Conservation (phyloP, 805 yeast genomes). For the Kuraishia ogatae region DNA sequence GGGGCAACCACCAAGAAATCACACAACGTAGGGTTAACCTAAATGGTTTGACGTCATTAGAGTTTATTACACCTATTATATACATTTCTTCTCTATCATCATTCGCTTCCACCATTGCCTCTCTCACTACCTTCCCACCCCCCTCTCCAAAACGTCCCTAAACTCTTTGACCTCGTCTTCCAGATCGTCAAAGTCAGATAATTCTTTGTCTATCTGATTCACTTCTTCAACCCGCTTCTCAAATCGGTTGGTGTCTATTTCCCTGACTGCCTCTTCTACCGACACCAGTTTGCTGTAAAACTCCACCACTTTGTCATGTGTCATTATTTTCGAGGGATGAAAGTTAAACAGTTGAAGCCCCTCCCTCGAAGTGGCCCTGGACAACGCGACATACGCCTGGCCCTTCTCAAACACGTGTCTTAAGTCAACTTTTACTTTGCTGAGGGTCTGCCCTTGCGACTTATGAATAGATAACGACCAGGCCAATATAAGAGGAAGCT, state of each 20-base stretch:
- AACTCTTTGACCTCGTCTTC: not conserved
- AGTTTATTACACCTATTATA: no score
- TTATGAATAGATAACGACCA: conserved; percentile 85
- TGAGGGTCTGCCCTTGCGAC: conserved; percentile 79
- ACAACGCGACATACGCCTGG: conserved; percentile 76
- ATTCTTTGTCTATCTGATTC: not conserved
- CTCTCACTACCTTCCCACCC: not conserved
- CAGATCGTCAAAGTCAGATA: not conserved
- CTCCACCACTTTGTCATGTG: conserved; percentile 59
- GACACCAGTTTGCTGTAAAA: conserved; percentile 51
- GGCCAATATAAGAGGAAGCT: conserved; percentile 62
- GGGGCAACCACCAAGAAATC: no score
- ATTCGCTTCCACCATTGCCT: no score
- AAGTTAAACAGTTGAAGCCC: conserved; percentile 82
- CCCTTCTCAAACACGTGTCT: conserved; percentile 68
- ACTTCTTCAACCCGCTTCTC: conserved; percentile 6
- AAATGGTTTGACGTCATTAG: no score
- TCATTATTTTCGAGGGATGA: conserved; percentile 49
- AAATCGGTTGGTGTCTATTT: conserved; percentile 17
- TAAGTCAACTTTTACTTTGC: conserved; percentile 61
- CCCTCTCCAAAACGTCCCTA: not conserved
- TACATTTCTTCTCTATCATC: no score
- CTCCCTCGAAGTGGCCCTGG: conserved; percentile 69
- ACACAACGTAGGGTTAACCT: no score
- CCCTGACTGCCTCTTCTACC: conserved; percentile 20